These are phyloP conservation scores for Amphibolis antarctica DNA, from an alignment of 106 monocot species.

Conservation along the genomic window DNA sequence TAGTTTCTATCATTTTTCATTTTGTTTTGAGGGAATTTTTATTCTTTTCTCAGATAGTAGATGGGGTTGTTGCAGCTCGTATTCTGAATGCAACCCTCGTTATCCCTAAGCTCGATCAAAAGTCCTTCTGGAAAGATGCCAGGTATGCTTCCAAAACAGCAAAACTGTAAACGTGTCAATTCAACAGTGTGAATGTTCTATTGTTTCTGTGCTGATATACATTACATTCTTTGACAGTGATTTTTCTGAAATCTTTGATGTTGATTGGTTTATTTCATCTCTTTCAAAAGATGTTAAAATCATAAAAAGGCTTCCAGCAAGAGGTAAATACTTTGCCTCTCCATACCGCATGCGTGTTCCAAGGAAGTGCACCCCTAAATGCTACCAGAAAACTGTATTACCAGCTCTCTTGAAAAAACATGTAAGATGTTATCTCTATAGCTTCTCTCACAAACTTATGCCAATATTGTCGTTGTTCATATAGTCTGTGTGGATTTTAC, in stretches of 20 bases:
- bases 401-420: conserved; percentile 69
- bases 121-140: conserved; percentile 79
- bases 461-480: too few relatives aligned
- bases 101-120: conserved; percentile 56
- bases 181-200: background rate
- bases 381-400: conserved; percentile 63
- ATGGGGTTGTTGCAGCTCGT: conserved; percentile 76
- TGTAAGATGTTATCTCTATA: conserved; percentile 20
- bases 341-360: conserved; percentile 75
- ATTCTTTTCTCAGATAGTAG: conserved; percentile 45
- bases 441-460: background rate
- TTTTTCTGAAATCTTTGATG: conserved; percentile 76
- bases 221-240: conserved; percentile 27
- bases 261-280: conserved; percentile 11
- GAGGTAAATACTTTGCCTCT: conserved; percentile 31
- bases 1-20: too few relatives aligned
- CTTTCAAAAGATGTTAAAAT: conserved; percentile 71
- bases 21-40: background rate
- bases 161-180: background rate
- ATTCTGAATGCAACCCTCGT: conserved; percentile 83
- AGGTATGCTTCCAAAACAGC: conserved; percentile 28
- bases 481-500: too few relatives aligned
- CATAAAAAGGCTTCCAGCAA: conserved; percentile 53
- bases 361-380: conserved; percentile 65
- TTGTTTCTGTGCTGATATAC: too few relatives aligned